Conservation (phyloP, 129 eudicot species). For the Artemisia annua region DNA sequence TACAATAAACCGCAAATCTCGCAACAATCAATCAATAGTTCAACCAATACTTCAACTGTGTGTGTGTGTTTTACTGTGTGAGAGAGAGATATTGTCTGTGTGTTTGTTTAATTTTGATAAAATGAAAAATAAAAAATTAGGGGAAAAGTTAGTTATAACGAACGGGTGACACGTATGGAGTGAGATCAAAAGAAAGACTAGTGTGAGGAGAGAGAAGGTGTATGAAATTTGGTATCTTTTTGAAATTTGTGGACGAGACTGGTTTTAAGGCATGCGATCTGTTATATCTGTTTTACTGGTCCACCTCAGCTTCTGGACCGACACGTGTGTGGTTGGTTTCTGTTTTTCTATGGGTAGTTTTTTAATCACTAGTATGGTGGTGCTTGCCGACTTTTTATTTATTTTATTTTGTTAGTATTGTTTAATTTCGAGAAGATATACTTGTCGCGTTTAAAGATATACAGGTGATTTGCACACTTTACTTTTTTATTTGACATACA, state of each 20-base stretch:
- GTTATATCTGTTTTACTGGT: slow-evolving; percentile 45
- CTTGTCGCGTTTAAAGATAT: too few species aligned
- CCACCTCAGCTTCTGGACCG: slow-evolving; percentile 38
- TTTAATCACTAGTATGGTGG: neutral
- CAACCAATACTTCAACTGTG: slow-evolving; percentile 15
- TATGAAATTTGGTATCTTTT: slow-evolving; percentile 35
- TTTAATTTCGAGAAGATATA: neutral
- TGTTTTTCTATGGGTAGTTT: neutral
- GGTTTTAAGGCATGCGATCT: slow-evolving; percentile 55
- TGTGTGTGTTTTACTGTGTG: slow-evolving; percentile 14
- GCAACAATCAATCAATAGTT: neutral
- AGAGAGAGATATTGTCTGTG: slow-evolving; percentile 18
- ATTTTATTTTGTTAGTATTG: neutral
- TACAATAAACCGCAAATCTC: slow-evolving; percentile 34
- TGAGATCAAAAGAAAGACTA: slow-evolving; percentile 50
- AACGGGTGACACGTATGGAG: slow-evolving; percentile 59
- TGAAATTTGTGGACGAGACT: slow-evolving; percentile 69
- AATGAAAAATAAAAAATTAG: neutral
- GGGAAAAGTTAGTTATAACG: slow-evolving; percentile 27
- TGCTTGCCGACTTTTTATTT: slow-evolving; percentile 11
- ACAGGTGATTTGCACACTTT: too few species aligned
- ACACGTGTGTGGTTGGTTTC: slow-evolving; percentile 20
- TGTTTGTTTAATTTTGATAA: slow-evolving; percentile 7
- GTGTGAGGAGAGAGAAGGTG: slow-evolving; percentile 29
- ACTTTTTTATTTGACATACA: too few species aligned